These are phyloP conservation scores for Gleditsia sinensis DNA, from an alignment of 306 rosid genomes.

Conservation along the genomic window DNA sequence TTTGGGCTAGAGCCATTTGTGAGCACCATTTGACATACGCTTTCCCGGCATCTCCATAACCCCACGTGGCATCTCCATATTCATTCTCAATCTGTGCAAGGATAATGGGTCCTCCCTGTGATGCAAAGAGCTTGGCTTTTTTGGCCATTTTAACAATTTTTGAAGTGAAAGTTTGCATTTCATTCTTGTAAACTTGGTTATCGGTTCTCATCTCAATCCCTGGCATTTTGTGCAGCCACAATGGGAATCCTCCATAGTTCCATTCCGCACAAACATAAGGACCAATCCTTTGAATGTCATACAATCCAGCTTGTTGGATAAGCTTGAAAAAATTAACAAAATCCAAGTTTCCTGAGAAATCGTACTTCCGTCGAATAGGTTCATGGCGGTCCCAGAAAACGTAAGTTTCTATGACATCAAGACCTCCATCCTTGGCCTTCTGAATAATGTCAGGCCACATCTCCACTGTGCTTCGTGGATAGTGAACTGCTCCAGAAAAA, in stretches of 20 bases:
- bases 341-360: slow-evolving; percentile 38
- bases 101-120: slow-evolving; percentile 44
- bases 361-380: slow-evolving; percentile 23
- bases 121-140: slow-evolving; percentile 28
- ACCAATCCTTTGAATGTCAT: slow-evolving; percentile 31
- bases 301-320: slow-evolving; percentile 28
- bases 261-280: slow-evolving; percentile 43
- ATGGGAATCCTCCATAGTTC: slow-evolving; percentile 42
- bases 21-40: slow-evolving; percentile 35
- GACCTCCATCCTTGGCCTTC: slow-evolving; percentile 38
- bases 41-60: slow-evolving; percentile 32
- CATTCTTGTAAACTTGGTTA: slow-evolving; percentile 30
- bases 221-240: slow-evolving; percentile 38
- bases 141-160: slow-evolving; percentile 27
- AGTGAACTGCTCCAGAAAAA: slow-evolving; percentile 39
- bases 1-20: slow-evolving; percentile 24
- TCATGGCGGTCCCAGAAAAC: slow-evolving; percentile 42
- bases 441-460: slow-evolving; percentile 42
- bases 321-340: slow-evolving; percentile 35
- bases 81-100: slow-evolving; percentile 49
- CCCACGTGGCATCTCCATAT: slow-evolving; percentile 27
- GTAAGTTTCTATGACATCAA: slow-evolving; percentile 39
- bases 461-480: slow-evolving; percentile 32
- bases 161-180: slow-evolving; percentile 36
- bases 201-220: slow-evolving; percentile 24